Evolutionary conservation across 2,329 filamentous ascomycete species (phyloP).

Genomic region (Talaromyces rugulosus): DNA sequence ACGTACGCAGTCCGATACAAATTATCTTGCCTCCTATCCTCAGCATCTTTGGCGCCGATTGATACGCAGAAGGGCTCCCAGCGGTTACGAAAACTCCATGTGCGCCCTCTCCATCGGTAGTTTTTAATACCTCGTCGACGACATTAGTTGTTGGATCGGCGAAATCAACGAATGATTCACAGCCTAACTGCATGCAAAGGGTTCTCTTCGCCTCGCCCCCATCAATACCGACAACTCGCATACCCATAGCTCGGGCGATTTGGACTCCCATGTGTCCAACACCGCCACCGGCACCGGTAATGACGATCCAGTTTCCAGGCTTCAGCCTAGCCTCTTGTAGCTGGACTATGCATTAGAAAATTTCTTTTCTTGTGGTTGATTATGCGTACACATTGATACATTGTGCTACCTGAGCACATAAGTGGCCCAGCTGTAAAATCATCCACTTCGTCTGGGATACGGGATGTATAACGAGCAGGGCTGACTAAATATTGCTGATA

Average conservation of each 20-base stretch:
- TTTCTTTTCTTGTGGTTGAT: background rate
- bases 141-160: background rate
- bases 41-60: background rate
- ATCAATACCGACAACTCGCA: constrained; percentile 8
- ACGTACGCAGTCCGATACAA: constrained; percentile 4
- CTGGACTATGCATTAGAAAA: background rate
- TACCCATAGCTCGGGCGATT: background rate
- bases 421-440: constrained; percentile 1
- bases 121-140: background rate
- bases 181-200: background rate
- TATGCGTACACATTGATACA: background rate
- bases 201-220: constrained; percentile 27
- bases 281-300: constrained; percentile 4
- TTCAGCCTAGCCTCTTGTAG: background rate
- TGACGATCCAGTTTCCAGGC: background rate
- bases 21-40: background rate
- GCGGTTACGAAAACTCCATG: constrained; percentile 1
- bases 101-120: background rate
- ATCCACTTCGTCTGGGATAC: background rate
- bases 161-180: background rate
- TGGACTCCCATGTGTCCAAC: constrained; percentile 5
- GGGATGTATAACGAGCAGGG: background rate
- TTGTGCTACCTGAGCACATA: constrained; percentile 4
- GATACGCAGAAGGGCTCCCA: background rate
- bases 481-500: constrained; percentile 5